These are phyloP conservation scores for Cryptomeria japonica DNA, from an alignment of 75 land plant genomes.

Conservation along the genomic window DNA sequence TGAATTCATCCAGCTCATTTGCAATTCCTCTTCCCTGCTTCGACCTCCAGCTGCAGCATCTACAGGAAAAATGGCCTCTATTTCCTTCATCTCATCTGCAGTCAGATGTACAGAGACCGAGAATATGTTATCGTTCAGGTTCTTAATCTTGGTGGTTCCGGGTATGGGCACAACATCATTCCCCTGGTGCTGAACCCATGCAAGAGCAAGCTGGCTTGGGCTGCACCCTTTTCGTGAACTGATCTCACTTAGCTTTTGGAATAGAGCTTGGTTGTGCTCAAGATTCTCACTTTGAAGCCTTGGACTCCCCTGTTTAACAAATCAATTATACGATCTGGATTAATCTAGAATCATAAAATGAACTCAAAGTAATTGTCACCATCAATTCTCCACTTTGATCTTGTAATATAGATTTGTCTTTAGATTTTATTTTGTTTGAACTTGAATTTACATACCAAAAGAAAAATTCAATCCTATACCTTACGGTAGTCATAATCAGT, in stretches of 20 bases:
- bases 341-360: too few species aligned
- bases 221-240: constrained; percentile 49
- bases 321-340: background rate
- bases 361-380: background rate
- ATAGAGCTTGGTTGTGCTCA: constrained; percentile 20
- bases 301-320: constrained; percentile 14
- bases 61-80: constrained; percentile 37
- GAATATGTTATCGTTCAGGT: constrained; percentile 44
- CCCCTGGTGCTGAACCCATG: constrained; percentile 75
- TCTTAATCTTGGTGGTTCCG: constrained; percentile 56
- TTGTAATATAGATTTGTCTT: background rate
- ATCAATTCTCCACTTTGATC: too few species aligned
- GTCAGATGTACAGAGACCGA: constrained; percentile 44
- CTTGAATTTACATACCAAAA: too few species aligned
- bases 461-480: background rate
- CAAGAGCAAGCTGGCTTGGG: constrained; percentile 55
- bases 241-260: constrained; percentile 30
- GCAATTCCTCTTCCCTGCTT: background rate
- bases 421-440: too few species aligned
- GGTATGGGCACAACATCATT: constrained; percentile 60
- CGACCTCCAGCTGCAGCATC: constrained; percentile 45
- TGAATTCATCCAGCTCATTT: constrained; percentile 19
- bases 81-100: constrained; percentile 46
- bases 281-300: constrained; percentile 45
- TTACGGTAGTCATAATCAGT: background rate